Percentiles rank a stretch among this genome's conserved stretches.
These are phyloP conservation scores for Medicago arabica DNA, from an alignment of 306 rosid genomes.

Conservation along the genomic window DNA sequence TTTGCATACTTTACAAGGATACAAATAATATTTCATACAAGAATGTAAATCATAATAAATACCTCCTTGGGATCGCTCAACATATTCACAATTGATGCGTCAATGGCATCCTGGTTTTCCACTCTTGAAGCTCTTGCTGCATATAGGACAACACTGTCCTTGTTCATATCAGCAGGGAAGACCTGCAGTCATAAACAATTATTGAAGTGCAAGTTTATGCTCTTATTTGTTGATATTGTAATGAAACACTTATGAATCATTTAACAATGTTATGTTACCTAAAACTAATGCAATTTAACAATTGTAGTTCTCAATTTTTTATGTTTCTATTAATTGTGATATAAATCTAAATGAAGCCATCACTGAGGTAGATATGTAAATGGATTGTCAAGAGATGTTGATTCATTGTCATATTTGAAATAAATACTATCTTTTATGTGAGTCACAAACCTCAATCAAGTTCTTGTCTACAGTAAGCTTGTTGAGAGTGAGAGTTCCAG, in stretches of 20 bases:
- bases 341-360: not conserved
- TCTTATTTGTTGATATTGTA: not conserved
- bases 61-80: slow-evolving; percentile 91
- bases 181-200: slow-evolving; percentile 54
- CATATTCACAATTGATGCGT: slow-evolving; percentile 87
- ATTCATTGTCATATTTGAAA: not conserved
- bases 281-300: not conserved
- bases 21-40: not conserved
- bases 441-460: slow-evolving; percentile 71
- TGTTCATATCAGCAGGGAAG: slow-evolving; percentile 53
- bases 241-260: not conserved
- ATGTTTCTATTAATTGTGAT: not conserved
- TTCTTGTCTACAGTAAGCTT: slow-evolving; percentile 82
- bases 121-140: slow-evolving; percentile 86
- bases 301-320: not conserved
- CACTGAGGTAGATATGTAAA: not conserved
- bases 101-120: slow-evolving; percentile 94
- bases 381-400: not conserved
- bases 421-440: not conserved
- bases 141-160: slow-evolving; percentile 60
- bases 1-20: not conserved
- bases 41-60: not conserved
- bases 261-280: not conserved
- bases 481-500: slow-evolving; percentile 96
- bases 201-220: not conserved